Percentiles rank a stretch among this genome's conserved stretches.
Conservation (phyloP, 139 green algal species). For the Pseudopediastrum boryanum region DNA sequence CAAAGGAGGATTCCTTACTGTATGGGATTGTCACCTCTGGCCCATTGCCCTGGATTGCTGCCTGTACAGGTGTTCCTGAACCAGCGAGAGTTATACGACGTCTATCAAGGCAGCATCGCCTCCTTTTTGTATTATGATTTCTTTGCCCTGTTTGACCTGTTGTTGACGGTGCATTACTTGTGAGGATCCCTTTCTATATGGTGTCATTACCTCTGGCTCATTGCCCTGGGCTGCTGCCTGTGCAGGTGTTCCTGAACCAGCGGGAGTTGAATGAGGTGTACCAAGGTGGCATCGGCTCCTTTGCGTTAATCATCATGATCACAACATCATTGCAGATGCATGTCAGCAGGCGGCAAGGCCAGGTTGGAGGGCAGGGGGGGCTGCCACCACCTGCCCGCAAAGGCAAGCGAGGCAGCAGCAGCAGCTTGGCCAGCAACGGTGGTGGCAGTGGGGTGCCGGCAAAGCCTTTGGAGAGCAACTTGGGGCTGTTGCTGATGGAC, state of each 20-base stretch:
- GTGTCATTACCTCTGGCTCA: neutral
- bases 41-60: neutral
- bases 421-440: too few species aligned
- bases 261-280: slow-evolving; percentile 97
- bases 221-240: neutral
- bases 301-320: slow-evolving; percentile 93
- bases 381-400: slow-evolving; percentile 2
- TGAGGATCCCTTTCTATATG: too few species aligned
- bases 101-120: too few species aligned
- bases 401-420: slow-evolving; percentile 6
- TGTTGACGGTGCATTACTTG: too few species aligned
- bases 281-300: slow-evolving; percentile 90
- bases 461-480: slow-evolving; percentile 64
- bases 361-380: too few species aligned
- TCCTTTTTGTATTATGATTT: too few species aligned
- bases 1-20: too few species aligned
- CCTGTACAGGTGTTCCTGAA: too few species aligned
- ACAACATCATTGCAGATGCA: slow-evolving; percentile 86
- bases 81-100: too few species aligned
- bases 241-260: slow-evolving; percentile 88
- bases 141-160: too few species aligned
- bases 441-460: slow-evolving; percentile 3
- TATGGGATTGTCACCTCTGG: neutral
- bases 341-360: slow-evolving; percentile 51
- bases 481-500: slow-evolving; percentile 92